Base-by-base conservation (phyloP, 495 filamentous ascomycete species). In the Podospora pseudopauciseta region DNA sequence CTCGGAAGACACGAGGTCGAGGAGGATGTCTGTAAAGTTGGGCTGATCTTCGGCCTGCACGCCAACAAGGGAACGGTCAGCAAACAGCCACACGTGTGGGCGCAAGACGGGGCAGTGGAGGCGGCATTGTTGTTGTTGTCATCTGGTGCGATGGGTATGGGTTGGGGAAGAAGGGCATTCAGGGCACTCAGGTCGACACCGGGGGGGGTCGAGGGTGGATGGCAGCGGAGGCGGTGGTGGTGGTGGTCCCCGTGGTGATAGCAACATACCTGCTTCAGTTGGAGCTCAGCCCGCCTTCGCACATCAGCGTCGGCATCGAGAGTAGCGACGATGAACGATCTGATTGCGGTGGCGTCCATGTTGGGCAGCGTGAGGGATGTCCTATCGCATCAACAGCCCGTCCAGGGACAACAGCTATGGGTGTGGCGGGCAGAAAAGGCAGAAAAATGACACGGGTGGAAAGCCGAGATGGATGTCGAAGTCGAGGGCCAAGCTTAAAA, bases 1-100 rank as follows among this genome's bases (percentile, higher is more conserved):
- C 79, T 99, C 96, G 56, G 86, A 85, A 78, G 94, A 90, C 70
- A 98, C 80, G 76, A 99, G 92, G 79, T 97, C 91, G 68, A 97
- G 82, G 64, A 99, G 87, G 67, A 91, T 91, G 79, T 96, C 92
- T 74, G 90, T 90, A 80, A 99, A 97, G 60, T 92, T 92, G 64
- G 92, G 86, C 77, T 93, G 90, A 56, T 89, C 88, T 80, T 99
- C 96, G 77, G 94, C 96, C 95, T 99, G 72, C 64, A 68, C 20
- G 4, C 18, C 30, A 49, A 63, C 49, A 20, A 74, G 23, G 30
- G 34, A 68, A 68, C 19, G 61, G 49, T 23, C 27, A 54, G 65
- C 59, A 64, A 73, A 71, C 56, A 66, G n/a, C 19, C 60, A 53
- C 39, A 65, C 19, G 54, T 63, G 18, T 68, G 67, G 67, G 63